Evolutionary conservation across 2,329 filamentous ascomycete species (phyloP), one percentile per base, ranked within the genome.

Genomic region (Aspergillus sp.): DNA sequence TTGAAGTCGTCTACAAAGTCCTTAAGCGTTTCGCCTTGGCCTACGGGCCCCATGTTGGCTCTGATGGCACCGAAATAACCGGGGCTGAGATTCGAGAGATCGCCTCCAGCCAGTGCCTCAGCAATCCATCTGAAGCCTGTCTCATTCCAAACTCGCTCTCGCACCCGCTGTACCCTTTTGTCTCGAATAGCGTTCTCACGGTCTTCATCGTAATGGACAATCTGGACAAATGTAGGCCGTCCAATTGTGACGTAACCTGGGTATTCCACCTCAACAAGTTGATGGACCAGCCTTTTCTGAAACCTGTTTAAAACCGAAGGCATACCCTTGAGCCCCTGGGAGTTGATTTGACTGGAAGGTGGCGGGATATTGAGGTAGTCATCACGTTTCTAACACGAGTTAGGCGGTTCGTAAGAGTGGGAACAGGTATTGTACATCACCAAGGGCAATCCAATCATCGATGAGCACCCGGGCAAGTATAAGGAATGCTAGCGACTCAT

Each of bases 271-370:
- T 84, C 79, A n/a, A 90, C 79, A 12, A 89, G 76, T 64, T 89
- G 86, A 66, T 90, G 84, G 1, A 90, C 80, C 6, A 90, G 76
- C 35, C 85, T 79, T 68, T 87, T 85, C 67, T 90, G 86, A 64
- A 84, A 89, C 0, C 80, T 78, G 59, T 80, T 85, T 25, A 87
- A 67, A 1, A 56, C 57, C 4, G 52, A 57, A n/a, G 72, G 69
- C 41, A 73, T 60, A 12, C 55, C 54, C 12, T 52, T 59, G 37
- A 59, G 43, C 8, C 52, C 54, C 2, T 55, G 54, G 17, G 65
- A 15, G 61, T 70, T 47, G 25, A 59, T 63, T 54, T 53, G 44
- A 12, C 45, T 40, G 12, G 60, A 62, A 3, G 73, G 65, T 14
- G 72, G 71, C 4, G 77, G 75, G 27, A 83, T 76, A 58, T 82